These are phyloP conservation scores for Halenospora varia DNA, from an alignment of 495 filamentous ascomycete genomes.

Conservation along the genomic window DNA sequence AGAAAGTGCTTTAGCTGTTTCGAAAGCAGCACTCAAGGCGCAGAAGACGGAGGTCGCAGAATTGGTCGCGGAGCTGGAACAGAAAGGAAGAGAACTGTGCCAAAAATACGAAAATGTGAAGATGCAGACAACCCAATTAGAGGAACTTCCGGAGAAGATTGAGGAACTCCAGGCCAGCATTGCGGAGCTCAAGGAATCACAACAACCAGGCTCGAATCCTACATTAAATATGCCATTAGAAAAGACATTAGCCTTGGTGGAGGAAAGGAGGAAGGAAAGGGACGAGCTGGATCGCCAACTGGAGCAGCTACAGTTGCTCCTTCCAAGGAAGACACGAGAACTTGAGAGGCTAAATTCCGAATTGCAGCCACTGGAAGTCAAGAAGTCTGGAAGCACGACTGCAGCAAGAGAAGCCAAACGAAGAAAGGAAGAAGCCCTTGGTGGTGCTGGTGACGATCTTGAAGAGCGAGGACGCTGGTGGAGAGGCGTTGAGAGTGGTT, in stretches of 20 bases:
- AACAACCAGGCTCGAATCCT: slow-evolving; percentile 31
- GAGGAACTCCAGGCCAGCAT: slow-evolving; percentile 58
- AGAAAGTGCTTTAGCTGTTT: slow-evolving; percentile 62
- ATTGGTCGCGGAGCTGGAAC: slow-evolving; percentile 69
- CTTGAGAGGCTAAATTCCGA: slow-evolving; percentile 69
- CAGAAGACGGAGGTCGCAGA: slow-evolving; percentile 76
- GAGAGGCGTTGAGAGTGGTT: slow-evolving; percentile 60
- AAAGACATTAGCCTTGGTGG: slow-evolving; percentile 54
- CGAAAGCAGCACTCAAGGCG: slow-evolving; percentile 71
- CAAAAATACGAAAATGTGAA: slow-evolving; percentile 57
- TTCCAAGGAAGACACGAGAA: slow-evolving; percentile 72
- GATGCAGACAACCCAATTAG: slow-evolving; percentile 54
- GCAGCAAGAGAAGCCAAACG: slow-evolving; percentile 77
- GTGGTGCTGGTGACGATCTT: slow-evolving; percentile 70
- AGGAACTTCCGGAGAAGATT: slow-evolving; percentile 59
- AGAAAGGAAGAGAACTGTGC: slow-evolving; percentile 55
- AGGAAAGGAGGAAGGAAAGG: slow-evolving; percentile 56
- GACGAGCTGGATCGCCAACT: slow-evolving; percentile 65
- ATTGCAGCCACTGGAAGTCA: slow-evolving; percentile 63
- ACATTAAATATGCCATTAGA: slow-evolving; percentile 51
- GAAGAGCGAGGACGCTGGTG: slow-evolving; percentile 84
- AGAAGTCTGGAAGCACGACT: slow-evolving; percentile 59
- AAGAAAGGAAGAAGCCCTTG: slow-evolving; percentile 63
- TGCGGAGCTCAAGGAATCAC: slow-evolving; percentile 42
- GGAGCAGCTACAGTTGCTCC: slow-evolving; percentile 54